Conservation (phyloP, 1,284 basidiomycete species). For the Hortiboletus rubellus region DNA sequence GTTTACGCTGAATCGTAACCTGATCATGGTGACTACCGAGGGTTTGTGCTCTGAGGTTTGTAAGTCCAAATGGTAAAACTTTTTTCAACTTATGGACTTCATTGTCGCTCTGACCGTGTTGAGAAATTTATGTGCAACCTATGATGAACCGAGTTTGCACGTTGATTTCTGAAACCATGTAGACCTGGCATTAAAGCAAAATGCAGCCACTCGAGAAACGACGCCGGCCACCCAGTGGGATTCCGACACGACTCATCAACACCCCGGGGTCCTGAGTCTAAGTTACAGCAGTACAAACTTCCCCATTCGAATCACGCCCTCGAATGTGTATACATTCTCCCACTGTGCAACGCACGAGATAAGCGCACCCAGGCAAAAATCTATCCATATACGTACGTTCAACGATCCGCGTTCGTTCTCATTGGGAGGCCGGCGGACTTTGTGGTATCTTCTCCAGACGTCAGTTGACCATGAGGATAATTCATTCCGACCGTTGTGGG, state of each 20-base stretch:
- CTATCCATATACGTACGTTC: background rate
- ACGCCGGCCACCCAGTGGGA: background rate
- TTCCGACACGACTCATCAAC: background rate
- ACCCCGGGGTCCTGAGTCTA: background rate
- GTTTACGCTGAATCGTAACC: too few relatives aligned
- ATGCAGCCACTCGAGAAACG: too few relatives aligned
- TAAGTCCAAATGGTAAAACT: too few relatives aligned
- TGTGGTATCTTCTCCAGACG: background rate
- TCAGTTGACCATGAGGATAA: background rate
- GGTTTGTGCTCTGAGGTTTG: too few relatives aligned
- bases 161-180: background rate
- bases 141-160: background rate
- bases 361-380: background rate
- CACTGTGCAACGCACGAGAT: background rate
- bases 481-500: background rate
- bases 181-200: too few relatives aligned
- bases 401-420: constrained; percentile 3
- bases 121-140: background rate
- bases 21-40: too few relatives aligned
- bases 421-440: background rate
- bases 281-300: background rate
- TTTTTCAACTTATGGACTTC: too few relatives aligned
- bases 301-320: background rate
- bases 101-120: too few relatives aligned
- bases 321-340: background rate